Conservation (phyloP, 495 filamentous ascomycete species). For the Penicillium arizonense region DNA sequence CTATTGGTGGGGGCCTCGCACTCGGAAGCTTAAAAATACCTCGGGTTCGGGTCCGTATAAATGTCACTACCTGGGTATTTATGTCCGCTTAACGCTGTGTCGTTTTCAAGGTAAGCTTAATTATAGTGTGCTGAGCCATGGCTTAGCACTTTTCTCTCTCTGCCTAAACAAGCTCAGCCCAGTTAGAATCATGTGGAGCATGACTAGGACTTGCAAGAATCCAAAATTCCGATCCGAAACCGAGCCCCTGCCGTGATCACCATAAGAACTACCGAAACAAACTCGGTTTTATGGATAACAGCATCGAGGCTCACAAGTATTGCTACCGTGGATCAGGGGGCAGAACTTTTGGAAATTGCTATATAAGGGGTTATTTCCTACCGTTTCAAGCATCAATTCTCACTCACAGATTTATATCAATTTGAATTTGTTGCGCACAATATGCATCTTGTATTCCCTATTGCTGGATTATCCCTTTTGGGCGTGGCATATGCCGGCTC, state of each 20-base stretch:
- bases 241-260: not conserved
- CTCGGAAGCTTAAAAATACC: too few relatives aligned
- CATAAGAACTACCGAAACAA: not conserved
- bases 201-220: too few relatives aligned
- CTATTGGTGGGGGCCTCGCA: too few relatives aligned
- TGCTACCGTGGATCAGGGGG: not conserved
- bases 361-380: not conserved
- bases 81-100: too few relatives aligned
- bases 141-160: too few relatives aligned
- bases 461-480: slow-evolving; percentile 46
- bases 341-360: not conserved
- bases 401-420: not conserved
- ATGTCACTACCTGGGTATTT: too few relatives aligned
- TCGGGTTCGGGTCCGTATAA: too few relatives aligned
- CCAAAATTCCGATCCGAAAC: not conserved
- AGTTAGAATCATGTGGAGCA: too few relatives aligned
- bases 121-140: too few relatives aligned
- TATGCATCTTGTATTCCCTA: not conserved
- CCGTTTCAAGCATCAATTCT: not conserved
- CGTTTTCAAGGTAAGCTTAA: too few relatives aligned
- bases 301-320: not conserved
- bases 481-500: slow-evolving; percentile 1
- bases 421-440: not conserved
- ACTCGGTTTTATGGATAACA: not conserved
- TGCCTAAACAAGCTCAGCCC: too few relatives aligned